Evolutionary conservation across 352 stramenopile genomes (phyloP).

Genomic region (Pythium dissotocum): DNA sequence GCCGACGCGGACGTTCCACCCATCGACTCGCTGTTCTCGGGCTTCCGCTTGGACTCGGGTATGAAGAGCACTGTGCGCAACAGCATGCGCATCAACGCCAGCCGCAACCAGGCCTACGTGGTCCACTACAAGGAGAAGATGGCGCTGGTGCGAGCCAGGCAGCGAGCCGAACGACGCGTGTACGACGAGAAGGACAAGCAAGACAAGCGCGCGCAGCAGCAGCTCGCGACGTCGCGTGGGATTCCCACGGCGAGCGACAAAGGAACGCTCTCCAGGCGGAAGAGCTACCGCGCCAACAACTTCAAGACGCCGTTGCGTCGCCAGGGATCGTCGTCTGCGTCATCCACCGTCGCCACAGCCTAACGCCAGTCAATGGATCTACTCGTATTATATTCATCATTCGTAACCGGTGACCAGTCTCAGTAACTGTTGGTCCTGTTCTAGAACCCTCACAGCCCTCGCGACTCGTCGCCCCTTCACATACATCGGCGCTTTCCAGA

Average conservation of each 20-base stretch:
- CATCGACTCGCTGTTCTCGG: conserved; percentile 57
- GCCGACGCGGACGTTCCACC: conserved; percentile 34
- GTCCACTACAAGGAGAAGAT: conserved; percentile 69
- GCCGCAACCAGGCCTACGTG: conserved; percentile 64
- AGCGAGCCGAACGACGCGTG: conserved; percentile 64
- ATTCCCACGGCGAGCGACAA: conserved; percentile 34
- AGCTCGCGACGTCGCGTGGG: conserved; percentile 30
- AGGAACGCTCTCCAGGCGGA: conserved; percentile 40
- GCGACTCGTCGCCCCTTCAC: neutral
- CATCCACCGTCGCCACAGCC: neutral
- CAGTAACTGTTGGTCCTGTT: neutral
- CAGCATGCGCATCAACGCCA: conserved; percentile 81
- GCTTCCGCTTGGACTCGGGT: conserved; percentile 65
- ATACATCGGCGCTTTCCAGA: neutral
- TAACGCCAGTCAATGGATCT: neutral
- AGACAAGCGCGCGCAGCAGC: conserved; percentile 53
- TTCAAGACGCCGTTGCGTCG: conserved; percentile 42
- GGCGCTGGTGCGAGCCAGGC: conserved; percentile 45
- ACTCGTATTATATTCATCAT: neutral
- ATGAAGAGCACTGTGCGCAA: conserved; percentile 76
- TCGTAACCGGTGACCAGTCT: neutral
- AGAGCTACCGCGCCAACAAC: conserved; percentile 54
- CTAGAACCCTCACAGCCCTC: neutral
- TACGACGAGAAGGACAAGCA: conserved; percentile 72
- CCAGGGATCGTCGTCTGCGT: conserved; percentile 26